phyloP scores from a whole-genome alignment of 2,329 filamentous ascomycete species.

The Rhynchosporium agropyri region DNA sequence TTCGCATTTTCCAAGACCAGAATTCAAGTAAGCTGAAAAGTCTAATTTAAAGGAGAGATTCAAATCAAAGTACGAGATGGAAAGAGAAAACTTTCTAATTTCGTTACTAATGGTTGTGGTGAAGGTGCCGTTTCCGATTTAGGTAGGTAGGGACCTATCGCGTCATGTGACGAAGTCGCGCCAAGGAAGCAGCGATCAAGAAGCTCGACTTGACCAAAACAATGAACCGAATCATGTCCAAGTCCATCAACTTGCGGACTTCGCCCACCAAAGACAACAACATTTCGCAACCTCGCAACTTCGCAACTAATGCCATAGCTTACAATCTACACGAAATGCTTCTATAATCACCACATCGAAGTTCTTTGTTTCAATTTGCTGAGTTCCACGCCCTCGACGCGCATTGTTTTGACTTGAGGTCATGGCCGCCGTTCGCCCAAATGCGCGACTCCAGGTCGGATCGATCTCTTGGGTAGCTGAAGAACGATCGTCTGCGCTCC shows the following conservation, averaged over 20 bases:
- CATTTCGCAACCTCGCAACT: slow-evolving; percentile 22
- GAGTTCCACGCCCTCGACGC: slow-evolving; percentile 33
- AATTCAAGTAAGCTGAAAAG: too few species aligned
- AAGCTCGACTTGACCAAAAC: slow-evolving; percentile 36
- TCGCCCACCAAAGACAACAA: slow-evolving; percentile 29
- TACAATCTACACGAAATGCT: slow-evolving; percentile 32
- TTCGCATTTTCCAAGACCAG: slow-evolving; percentile 16
- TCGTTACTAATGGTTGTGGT: too few species aligned
- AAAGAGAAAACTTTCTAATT: slow-evolving; percentile 20
- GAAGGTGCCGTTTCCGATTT: slow-evolving; percentile 19
- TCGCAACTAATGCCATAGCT: slow-evolving; percentile 24
- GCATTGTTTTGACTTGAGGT: slow-evolving; percentile 40
- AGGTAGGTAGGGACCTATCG: neutral
- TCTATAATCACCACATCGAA: slow-evolving; percentile 28
- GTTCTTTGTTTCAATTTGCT: slow-evolving; percentile 14
- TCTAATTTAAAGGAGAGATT: neutral
- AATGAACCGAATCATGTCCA: slow-evolving; percentile 24
- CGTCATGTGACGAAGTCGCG: slow-evolving; percentile 25
- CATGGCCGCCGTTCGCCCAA: slow-evolving; percentile 43
- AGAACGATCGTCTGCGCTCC: slow-evolving; percentile 76
- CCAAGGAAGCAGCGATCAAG: slow-evolving; percentile 12
- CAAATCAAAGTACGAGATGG: neutral
- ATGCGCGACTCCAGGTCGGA: slow-evolving; percentile 69
- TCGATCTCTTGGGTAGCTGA: slow-evolving; percentile 83
- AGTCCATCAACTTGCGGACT: slow-evolving; percentile 25